A percentile compares a stretch with the other conserved stretches of the same genome.
Evolutionary conservation across 352 stramenopile species (phyloP).

Genomic region (Pythium myriotylum): DNA sequence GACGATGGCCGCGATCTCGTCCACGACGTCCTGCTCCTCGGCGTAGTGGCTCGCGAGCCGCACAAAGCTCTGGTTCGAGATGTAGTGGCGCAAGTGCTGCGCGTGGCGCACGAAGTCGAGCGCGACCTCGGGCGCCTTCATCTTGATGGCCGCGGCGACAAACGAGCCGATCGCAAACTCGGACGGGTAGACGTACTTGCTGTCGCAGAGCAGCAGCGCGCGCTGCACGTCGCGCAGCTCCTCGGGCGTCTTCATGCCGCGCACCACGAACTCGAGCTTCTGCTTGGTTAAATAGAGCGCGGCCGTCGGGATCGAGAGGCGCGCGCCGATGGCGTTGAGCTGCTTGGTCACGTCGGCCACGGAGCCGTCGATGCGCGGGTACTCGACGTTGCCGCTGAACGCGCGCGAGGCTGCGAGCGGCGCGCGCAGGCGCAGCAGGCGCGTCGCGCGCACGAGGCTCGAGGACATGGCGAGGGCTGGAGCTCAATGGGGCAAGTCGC

Average conservation of each 20-base stretch:
- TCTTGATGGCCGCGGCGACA: conserved; percentile 66
- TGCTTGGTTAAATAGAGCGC: conserved; percentile 77
- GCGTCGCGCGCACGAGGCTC: conserved; percentile 6
- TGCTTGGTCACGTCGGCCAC: conserved; percentile 70
- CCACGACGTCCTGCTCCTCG: conserved; percentile 48
- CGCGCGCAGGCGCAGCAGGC: conserved; percentile 1
- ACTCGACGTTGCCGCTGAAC: conserved; percentile 85
- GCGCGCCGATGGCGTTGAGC: conserved; percentile 70
- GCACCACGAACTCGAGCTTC: conserved; percentile 86
- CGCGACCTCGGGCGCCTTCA: conserved; percentile 54
- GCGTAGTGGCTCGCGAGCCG: conserved; percentile 72
- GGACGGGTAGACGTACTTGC: conserved; percentile 77
- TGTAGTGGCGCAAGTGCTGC: conserved; percentile 74
- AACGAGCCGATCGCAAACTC: conserved; percentile 66
- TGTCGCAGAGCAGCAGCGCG: conserved; percentile 75
- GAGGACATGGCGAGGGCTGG: no score
- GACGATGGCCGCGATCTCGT: conserved; percentile 66
- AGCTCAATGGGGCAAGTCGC: not conserved
- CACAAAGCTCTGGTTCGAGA: conserved; percentile 79
- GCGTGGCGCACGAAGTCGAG: conserved; percentile 71
- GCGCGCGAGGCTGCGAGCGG: conserved; percentile 30
- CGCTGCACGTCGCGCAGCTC: conserved; percentile 72
- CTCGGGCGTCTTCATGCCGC: conserved; percentile 76
- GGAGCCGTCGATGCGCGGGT: conserved; percentile 77
- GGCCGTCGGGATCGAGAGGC: conserved; percentile 76